A percentile compares a stretch with the other conserved stretches of the same genome.
phyloP scores from a whole-genome alignment of 1,284 basidiomycete species.

The Neotropicomus parvogracilis region DNA sequence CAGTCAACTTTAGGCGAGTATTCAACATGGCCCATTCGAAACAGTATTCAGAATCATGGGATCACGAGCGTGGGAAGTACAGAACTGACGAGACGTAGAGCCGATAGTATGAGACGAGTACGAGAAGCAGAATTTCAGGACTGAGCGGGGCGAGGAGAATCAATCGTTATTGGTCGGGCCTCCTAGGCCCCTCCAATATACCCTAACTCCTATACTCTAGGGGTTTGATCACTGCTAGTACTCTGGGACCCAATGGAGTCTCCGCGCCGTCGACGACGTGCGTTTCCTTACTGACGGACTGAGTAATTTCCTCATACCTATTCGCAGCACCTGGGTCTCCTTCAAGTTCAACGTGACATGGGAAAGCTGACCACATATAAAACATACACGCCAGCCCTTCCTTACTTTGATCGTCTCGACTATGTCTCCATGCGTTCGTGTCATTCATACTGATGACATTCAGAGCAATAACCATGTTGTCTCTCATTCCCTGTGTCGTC shows the following conservation, averaged over 20 bases:
- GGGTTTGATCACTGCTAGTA: too few species aligned
- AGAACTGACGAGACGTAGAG: too few species aligned
- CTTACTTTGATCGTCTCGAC: conserved; percentile 98
- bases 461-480: background rate
- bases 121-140: too few species aligned
- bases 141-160: too few species aligned
- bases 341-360: conserved; percentile 96
- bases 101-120: too few species aligned
- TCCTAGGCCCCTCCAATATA: too few species aligned
- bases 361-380: conserved; percentile 99
- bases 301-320: background rate
- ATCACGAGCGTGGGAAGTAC: too few species aligned
- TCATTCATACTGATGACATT: background rate
- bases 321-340: conserved; percentile 85
- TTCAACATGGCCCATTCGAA: background rate
- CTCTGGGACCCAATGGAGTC: conserved; percentile 92
- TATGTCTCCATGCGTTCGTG: conserved; percentile 96
- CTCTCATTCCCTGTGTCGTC: too few species aligned
- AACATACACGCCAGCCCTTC: conserved; percentile 96
- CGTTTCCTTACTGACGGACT: conserved; percentile 28
- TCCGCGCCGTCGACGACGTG: conserved; percentile 87
- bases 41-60: conserved; percentile 2
- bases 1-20: conserved; percentile 86
- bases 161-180: too few species aligned
- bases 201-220: too few species aligned